Percentiles rank a stretch among this genome's conserved stretches.
These are phyloP conservation scores for Metarhizium guizhouense DNA, from an alignment of 2,329 filamentous ascomycete species.

Conservation along the genomic window DNA sequence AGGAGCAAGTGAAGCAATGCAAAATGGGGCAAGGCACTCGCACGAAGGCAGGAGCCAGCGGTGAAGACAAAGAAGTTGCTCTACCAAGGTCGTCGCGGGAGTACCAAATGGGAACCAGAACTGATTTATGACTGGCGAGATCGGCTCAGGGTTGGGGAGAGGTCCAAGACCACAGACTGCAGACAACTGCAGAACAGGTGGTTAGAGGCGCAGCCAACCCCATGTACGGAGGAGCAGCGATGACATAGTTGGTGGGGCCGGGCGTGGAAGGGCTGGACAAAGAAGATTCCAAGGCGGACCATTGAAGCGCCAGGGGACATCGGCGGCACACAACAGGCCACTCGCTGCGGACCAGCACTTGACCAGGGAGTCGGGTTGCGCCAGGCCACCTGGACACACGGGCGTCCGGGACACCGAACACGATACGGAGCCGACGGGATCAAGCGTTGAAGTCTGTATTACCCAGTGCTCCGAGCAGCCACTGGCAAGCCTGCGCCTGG, in stretches of 20 bases:
- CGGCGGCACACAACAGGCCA: too few relatives aligned
- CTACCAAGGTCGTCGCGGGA: neutral
- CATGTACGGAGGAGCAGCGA: conserved; percentile 1
- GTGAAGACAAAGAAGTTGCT: neutral
- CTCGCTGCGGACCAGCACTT: too few relatives aligned
- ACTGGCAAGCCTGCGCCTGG: too few relatives aligned
- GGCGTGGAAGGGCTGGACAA: neutral
- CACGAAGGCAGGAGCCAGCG: neutral
- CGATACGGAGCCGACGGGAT: too few relatives aligned
- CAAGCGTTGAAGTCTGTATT: too few relatives aligned
- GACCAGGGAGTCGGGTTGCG: too few relatives aligned
- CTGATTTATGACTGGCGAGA: neutral
- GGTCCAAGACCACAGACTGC: neutral
- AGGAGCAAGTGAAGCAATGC: neutral
- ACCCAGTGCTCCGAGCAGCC: too few relatives aligned
- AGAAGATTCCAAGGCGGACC: neutral
- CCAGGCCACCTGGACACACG: too few relatives aligned
- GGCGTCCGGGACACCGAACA: too few relatives aligned
- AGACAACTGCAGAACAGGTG: neutral
- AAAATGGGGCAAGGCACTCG: neutral
- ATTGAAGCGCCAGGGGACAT: neutral
- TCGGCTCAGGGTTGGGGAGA: neutral
- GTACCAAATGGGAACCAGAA: neutral
- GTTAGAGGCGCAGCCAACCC: conserved; percentile 2
- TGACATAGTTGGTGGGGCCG: conserved; percentile 12